A percentile compares a stretch with the other conserved stretches of the same genome.
phyloP scores from a whole-genome alignment of 2,329 filamentous ascomycete genomes.

The Orbilia blumenaviensis region DNA sequence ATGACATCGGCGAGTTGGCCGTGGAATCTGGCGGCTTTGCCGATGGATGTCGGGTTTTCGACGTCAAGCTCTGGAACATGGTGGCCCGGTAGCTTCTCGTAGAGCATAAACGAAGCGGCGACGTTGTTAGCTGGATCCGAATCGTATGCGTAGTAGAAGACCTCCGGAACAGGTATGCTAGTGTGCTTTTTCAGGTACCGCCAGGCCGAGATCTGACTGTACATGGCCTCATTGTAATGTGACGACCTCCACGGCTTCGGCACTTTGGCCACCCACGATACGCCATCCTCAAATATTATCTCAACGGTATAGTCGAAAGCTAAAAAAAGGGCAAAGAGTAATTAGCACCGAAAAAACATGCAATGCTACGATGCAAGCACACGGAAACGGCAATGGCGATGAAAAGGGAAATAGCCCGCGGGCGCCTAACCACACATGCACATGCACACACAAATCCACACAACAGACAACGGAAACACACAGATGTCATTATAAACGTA shows the following conservation, averaged over 20 bases:
- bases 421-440: neutral
- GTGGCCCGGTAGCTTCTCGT: slow-evolving; percentile 34
- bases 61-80: slow-evolving; percentile 42
- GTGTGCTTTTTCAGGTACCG: slow-evolving; percentile 47
- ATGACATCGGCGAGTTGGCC: slow-evolving; percentile 48
- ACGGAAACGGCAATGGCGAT: neutral
- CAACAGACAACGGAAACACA: neutral
- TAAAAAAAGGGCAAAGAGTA: neutral
- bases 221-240: slow-evolving; percentile 41
- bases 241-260: slow-evolving; percentile 52
- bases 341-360: too few species aligned
- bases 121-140: slow-evolving; percentile 29
- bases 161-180: slow-evolving; percentile 40
- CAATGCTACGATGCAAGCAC: slow-evolving; percentile 18
- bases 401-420: neutral
- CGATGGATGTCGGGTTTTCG: slow-evolving; percentile 28
- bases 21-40: slow-evolving; percentile 43
- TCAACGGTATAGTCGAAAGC: slow-evolving; percentile 43
- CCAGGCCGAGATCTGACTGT: slow-evolving; percentile 40
- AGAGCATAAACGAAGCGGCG: slow-evolving; percentile 40
- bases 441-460: neutral
- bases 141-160: slow-evolving; percentile 43
- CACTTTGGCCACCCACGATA: slow-evolving; percentile 42
- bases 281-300: slow-evolving; percentile 47
- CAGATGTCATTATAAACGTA: neutral